Conservation (phyloP, 202 grass and related monocot genomes). For the Bolboschoenoplectus hybrid region DNA sequence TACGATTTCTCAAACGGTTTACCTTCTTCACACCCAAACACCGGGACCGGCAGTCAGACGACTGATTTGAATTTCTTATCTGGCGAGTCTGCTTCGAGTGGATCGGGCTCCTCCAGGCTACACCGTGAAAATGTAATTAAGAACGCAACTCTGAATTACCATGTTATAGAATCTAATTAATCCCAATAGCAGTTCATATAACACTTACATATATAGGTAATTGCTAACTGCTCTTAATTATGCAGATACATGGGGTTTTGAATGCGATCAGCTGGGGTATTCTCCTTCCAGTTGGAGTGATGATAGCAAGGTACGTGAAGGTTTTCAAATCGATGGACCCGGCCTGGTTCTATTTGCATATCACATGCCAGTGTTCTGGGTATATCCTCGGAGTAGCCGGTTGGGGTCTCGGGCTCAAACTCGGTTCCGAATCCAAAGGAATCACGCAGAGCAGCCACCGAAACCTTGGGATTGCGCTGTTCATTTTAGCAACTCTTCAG, state of each 20-base stretch:
- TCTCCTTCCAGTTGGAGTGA: constrained; percentile 73
- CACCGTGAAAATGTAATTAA: constrained; percentile 65
- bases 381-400: constrained; percentile 79
- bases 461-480: constrained; percentile 71
- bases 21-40: background rate
- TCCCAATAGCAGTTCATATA: background rate
- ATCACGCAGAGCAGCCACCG: constrained; percentile 55
- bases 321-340: constrained; percentile 80
- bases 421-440: constrained; percentile 76
- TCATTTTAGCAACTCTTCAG: constrained; percentile 77
- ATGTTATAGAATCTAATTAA: background rate
- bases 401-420: constrained; percentile 86
- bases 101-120: constrained; percentile 56
- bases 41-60: constrained; percentile 10
- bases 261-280: constrained; percentile 72
- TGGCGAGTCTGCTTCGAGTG: constrained; percentile 36
- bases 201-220: background rate
- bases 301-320: constrained; percentile 74
- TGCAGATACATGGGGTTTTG: constrained; percentile 80
- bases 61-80: constrained; percentile 53
- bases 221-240: background rate
- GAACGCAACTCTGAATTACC: background rate
- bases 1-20: background rate
- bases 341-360: constrained; percentile 91
- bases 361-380: constrained; percentile 72